Conservation (phyloP, 2,329 filamentous ascomycete species). For the Simplicillium aogashimaense region DNA sequence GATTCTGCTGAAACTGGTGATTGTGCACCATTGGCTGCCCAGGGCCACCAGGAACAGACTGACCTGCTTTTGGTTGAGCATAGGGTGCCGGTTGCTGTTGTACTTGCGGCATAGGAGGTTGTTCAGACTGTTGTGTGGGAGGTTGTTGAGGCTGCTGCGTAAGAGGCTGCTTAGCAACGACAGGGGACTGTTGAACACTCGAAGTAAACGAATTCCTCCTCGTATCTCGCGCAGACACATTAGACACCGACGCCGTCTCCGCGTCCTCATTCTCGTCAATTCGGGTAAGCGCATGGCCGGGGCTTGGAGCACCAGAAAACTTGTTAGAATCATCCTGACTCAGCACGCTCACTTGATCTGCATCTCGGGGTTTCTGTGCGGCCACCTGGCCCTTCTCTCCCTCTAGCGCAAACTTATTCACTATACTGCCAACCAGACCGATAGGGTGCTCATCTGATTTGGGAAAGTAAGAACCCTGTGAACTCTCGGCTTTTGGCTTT, state of each 20-base stretch:
- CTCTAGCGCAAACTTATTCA: background rate
- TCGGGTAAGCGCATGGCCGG: conserved; percentile 9
- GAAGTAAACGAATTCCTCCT: conserved; percentile 11
- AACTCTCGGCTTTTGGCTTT: background rate
- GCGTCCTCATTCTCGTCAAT: conserved; percentile 15
- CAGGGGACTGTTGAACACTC: conserved; percentile 7
- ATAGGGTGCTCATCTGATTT: background rate
- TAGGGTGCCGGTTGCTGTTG: too few species aligned
- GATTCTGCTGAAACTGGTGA: too few species aligned
- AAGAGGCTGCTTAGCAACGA: conserved; percentile 9
- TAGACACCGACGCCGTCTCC: background rate
- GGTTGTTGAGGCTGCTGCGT: background rate
- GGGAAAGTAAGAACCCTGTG: conserved; percentile 1
- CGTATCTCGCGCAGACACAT: background rate
- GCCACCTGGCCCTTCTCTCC: too few species aligned
- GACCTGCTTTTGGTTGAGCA: too few species aligned
- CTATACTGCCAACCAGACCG: background rate
- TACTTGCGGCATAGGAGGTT: too few species aligned
- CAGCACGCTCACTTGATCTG: background rate
- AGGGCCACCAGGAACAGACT: too few species aligned
- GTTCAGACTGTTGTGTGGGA: too few species aligned
- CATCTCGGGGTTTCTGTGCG: background rate
- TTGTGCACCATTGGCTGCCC: too few species aligned
- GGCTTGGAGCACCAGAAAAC: background rate
- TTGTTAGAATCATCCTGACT: background rate